phyloP scores from a whole-genome alignment of 192 early-diverging fungal species.

The Fimicolochytrium jonesii region DNA sequence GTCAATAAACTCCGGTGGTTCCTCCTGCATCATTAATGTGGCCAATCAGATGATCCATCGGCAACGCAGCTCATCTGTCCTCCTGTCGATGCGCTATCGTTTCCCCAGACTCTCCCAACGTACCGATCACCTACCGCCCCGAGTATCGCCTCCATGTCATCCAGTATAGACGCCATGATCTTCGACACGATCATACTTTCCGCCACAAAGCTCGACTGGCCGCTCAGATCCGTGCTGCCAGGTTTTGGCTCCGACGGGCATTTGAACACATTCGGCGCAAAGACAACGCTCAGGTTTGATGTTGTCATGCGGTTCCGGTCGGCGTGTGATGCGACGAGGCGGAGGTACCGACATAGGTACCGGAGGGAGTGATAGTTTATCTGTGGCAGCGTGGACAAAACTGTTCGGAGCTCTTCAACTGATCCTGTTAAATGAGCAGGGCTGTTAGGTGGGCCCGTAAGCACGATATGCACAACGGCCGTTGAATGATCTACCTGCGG shows the following conservation, averaged over 20 bases:
- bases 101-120: background rate
- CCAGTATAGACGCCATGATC: slow-evolving; percentile 28
- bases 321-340: slow-evolving; percentile 12
- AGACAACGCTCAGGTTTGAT: slow-evolving; percentile 86
- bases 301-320: slow-evolving; percentile 68
- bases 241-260: slow-evolving; percentile 53
- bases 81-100: too few relatives aligned
- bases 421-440: too few relatives aligned
- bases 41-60: too few relatives aligned
- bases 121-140: slow-evolving; percentile 16
- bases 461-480: too few relatives aligned
- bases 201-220: slow-evolving; percentile 29
- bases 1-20: too few relatives aligned
- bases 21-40: too few relatives aligned
- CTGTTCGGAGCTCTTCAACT: slow-evolving; percentile 7
- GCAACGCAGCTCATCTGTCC: too few relatives aligned
- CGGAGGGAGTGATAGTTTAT: slow-evolving; percentile 23
- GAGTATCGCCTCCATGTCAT: slow-evolving; percentile 28
- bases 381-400: slow-evolving; percentile 18
- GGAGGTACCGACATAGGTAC: slow-evolving; percentile 28
- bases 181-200: slow-evolving; percentile 29
- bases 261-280: slow-evolving; percentile 82
- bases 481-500: slow-evolving; percentile 18
- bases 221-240: background rate
- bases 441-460: too few relatives aligned